Percentiles rank a stretch among this genome's conserved stretches.
Conservation (phyloP, 495 filamentous ascomycete species). For the Tetracladium marchalianum region DNA sequence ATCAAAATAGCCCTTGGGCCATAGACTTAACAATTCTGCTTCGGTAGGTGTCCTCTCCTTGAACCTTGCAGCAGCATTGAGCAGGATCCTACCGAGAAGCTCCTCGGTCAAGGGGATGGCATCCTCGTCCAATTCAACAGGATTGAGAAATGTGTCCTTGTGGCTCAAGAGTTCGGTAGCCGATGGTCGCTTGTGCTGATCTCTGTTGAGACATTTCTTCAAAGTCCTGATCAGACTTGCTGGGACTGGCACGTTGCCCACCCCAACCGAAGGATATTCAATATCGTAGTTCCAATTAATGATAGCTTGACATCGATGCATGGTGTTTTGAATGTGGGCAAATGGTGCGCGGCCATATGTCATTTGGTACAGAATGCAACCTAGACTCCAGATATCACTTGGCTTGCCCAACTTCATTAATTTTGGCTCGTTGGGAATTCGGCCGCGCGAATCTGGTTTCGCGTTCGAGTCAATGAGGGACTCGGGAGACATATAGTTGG, state of each 20-base stretch:
- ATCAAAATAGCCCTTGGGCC: conserved; percentile 41
- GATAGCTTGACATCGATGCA: conserved; percentile 68
- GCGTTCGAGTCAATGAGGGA: conserved; percentile 80
- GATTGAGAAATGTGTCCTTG: conserved; percentile 73
- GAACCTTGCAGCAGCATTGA: conserved; percentile 68
- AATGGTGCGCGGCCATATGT: conserved; percentile 89
- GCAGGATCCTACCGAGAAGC: conserved; percentile 63
- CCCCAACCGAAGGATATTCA: conserved; percentile 64
- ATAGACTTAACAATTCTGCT: conserved; percentile 53
- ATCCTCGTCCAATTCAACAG: conserved; percentile 47
- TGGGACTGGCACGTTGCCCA: conserved; percentile 66
- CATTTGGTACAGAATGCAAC: conserved; percentile 97
- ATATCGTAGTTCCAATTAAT: conserved; percentile 79
- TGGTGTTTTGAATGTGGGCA: conserved; percentile 78
- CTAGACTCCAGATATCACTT: conserved; percentile 90
- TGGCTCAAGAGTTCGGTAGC: conserved; percentile 63
- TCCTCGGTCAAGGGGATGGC: conserved; percentile 67
- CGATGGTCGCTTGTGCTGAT: conserved; percentile 67
- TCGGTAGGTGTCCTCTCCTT: conserved; percentile 59
- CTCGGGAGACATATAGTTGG: conserved; percentile 98
- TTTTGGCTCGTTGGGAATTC: conserved; percentile 48
- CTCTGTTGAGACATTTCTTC: conserved; percentile 68
- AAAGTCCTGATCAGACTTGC: conserved; percentile 61
- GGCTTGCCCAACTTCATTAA: conserved; percentile 94
- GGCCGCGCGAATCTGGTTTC: conserved; percentile 35